These are phyloP conservation scores for Phoenix roebelenii DNA, from an alignment of 176 grass and related monocot genomes.

Conservation along the genomic window DNA sequence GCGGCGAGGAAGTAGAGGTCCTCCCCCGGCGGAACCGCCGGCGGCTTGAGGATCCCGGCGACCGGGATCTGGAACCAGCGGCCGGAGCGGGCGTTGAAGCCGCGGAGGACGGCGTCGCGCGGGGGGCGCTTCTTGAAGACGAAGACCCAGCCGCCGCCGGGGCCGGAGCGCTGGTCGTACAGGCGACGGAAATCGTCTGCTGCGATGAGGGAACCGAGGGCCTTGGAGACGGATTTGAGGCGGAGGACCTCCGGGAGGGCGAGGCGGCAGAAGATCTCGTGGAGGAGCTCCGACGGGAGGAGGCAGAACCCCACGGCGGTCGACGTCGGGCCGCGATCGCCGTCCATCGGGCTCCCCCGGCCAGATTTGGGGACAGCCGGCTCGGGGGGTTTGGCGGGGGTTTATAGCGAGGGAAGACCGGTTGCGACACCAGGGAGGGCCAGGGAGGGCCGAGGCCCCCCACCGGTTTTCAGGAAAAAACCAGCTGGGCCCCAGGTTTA, in stretches of 20 bases:
- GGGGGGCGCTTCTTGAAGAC: conserved; percentile 81
- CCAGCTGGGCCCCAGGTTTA: too few relatives aligned
- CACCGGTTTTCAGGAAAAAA: too few relatives aligned
- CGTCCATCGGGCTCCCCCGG: conserved; percentile 1
- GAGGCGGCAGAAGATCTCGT: conserved; percentile 70
- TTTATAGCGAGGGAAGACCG: conserved; percentile 13
- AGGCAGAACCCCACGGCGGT: conserved; percentile 40
- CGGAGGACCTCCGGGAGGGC: conserved; percentile 63
- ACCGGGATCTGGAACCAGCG: conserved; percentile 86
- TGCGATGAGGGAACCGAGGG: conserved; percentile 55
- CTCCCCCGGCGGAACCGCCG: conserved; percentile 57
- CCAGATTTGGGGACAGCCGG: not conserved
- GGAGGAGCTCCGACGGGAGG: conserved; percentile 65
- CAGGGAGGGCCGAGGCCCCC: too few relatives aligned
- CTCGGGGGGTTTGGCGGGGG: not conserved
- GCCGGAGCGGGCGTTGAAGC: conserved; percentile 72
- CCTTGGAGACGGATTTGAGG: conserved; percentile 60
- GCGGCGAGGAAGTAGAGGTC: conserved; percentile 91
- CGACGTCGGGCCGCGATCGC: not conserved
- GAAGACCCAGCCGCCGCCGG: conserved; percentile 72
- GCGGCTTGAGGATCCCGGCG: conserved; percentile 32
- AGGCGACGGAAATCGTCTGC: conserved; percentile 70
- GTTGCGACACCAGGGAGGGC: not conserved
- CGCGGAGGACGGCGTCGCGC: conserved; percentile 46
- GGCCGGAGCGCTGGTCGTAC: conserved; percentile 26